Evolutionary conservation across 495 filamentous ascomycete species (phyloP), one percentile per base, ranked within the genome.

Genomic region (Xylaria sp.): DNA sequence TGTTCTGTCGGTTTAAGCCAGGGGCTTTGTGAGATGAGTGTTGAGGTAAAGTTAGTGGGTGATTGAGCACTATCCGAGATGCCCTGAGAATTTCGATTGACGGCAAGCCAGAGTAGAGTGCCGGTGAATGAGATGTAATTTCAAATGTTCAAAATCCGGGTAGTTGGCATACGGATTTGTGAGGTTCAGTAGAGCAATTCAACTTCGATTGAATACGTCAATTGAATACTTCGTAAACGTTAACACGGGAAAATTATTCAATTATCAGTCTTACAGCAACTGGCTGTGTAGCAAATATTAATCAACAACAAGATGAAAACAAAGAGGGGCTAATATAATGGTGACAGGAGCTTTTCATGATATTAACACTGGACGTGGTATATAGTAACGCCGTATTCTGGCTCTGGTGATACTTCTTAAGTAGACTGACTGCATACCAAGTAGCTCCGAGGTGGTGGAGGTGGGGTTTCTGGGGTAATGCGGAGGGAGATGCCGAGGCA

Each of bases 401-500:
- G 26, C 14, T 33, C 21, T 29, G 57, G 19, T 37, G 57, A 59
- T 59, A 31, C 26, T 29, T 17, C 11, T 55, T 55, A 31, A 37
- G n/a, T 40, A 37, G 31, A 12, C 53, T 33, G 58, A 61, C 21
- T 5, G 2, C 21, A 29, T 24, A 61, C 37, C 2, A 19, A 40
- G 17, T 12, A 40, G 19, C 33, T 15, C 31, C 24, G 35, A 40
- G 31, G 19, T 4, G 59, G 37, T 37, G 37, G 37, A 62, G 46
- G 62, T 40, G 46, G 53, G 70, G 69, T 70, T 66, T 61, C 52
- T 52, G 59, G 68, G 71, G 66, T 61, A 67, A 33, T 72, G 62
- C 52, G 73, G 73, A 63, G 71, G 44, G 62, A 53, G 33, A 64
- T 74, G 57, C 76, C 76, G 70, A 74, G 74, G 76, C 64, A 77